phyloP scores from a whole-genome alignment of 106 monocot species.

The Allium fistulosum region DNA sequence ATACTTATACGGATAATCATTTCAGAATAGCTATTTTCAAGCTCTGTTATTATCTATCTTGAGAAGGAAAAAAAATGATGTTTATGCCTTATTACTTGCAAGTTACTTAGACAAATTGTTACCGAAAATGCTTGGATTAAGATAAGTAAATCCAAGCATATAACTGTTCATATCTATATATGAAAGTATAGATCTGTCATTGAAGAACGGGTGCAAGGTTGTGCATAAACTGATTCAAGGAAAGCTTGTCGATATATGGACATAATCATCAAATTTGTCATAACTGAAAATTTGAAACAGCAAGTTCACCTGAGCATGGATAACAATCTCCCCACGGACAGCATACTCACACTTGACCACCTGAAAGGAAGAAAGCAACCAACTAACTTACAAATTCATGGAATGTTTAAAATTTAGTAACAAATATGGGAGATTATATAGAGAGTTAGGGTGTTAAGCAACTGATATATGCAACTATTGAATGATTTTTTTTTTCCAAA shows the following conservation, averaged over 20 bases:
- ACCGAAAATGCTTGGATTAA: not conserved
- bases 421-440: not conserved
- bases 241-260: not conserved
- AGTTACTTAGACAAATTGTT: not conserved
- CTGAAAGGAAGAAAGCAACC: constrained; percentile 17
- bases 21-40: not conserved
- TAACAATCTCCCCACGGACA: constrained; percentile 71
- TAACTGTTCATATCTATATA: not conserved
- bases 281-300: not conserved
- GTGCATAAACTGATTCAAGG: not conserved
- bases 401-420: not conserved
- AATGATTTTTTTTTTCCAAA: not conserved
- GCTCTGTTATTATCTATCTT: not conserved
- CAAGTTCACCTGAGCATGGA: constrained; percentile 47
- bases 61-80: not conserved
- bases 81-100: not conserved
- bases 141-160: not conserved
- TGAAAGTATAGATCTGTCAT: not conserved
- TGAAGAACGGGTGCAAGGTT: not conserved
- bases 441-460: not conserved
- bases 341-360: constrained; percentile 72
- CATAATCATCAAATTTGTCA: not conserved
- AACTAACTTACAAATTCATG: constrained; percentile 8
- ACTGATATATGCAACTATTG: too few relatives aligned
- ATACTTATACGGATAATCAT: not conserved